A percentile compares a stretch with the other conserved stretches of the same genome.
Conservation (phyloP, 805 yeast species). For the Yarrowia hollandica region DNA sequence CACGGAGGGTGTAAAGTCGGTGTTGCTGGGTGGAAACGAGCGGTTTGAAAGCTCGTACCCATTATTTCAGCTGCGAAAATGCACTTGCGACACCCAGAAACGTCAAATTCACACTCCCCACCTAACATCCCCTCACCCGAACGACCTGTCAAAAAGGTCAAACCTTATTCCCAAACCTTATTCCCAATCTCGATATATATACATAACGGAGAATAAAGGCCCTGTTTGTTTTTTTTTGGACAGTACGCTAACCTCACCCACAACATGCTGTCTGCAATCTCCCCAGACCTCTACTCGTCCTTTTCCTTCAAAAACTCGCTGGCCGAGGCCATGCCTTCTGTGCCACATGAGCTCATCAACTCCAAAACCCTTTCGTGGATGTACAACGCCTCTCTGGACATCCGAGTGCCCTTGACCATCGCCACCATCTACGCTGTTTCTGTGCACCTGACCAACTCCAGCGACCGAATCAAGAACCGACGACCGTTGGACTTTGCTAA, state of each 20-base stretch:
- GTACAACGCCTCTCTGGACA: constrained; percentile 45
- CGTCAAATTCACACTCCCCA: background rate
- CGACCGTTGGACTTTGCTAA: constrained; percentile 56
- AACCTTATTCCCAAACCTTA: background rate
- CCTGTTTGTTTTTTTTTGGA: background rate
- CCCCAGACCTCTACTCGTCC: constrained; percentile 18
- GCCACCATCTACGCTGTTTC: constrained; percentile 58
- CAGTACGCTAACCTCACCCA: background rate
- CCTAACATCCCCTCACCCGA: constrained; percentile 1
- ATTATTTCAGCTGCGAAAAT: too few relatives aligned
- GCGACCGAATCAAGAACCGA: constrained; percentile 46
- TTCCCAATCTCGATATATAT: background rate
- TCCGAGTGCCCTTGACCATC: constrained; percentile 55
- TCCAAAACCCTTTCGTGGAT: constrained; percentile 28
- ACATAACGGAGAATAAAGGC: background rate
- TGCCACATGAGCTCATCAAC: constrained; percentile 24
- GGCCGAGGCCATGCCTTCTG: constrained; percentile 26
- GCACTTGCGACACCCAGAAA: too few relatives aligned
- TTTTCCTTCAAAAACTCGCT: constrained; percentile 24
- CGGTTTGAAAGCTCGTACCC: too few relatives aligned
- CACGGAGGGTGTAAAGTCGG: too few relatives aligned
- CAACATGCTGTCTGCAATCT: constrained; percentile 12
- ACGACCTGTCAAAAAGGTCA: background rate
- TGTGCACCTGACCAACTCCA: constrained; percentile 57
- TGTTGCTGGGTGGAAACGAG: too few relatives aligned